Base-by-base conservation (phyloP, 257 asterid genomes). In the Solanum stenotomum region DNA sequence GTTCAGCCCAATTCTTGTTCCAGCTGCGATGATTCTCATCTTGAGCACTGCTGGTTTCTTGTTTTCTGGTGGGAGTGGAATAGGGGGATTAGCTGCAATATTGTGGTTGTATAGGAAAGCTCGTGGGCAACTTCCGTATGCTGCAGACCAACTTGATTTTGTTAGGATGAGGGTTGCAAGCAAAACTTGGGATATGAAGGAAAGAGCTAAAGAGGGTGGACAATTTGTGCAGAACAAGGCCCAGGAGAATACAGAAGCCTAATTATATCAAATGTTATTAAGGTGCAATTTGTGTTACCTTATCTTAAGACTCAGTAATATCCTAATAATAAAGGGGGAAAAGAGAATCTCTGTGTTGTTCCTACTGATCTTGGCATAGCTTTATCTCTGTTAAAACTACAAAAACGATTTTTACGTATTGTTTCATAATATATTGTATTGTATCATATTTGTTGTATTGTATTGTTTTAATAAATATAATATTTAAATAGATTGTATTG, bases 1-100 rank as follows among this genome's bases (percentile, higher is more conserved):
- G 72, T 84, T 86, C 84, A 89, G 92, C 85, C 93, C 93, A 8
- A 42, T 90, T 75, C 88, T 90, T 10, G 88, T 91, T 85, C 91
- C 92, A 1, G 90, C 89, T n/a, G 88, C 52, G 4, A 86, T 52
- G 16, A 85, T 68, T 20, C 25, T 88, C 5, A 18, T 85, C 61
- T 38, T 91, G 85, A 77, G 90, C 87, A 79, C 83, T 20, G 67
- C 83, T 2, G 92, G 91, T 22, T 92, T 92, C 82, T 85, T 92
- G 87, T 88, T 88, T 81, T 86, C 92, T 9, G 92, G 93, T 18
- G 88, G 88, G 33, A 91, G 85, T 74, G 88, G 85, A 2, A 75
- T 87, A 85, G 92, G 85, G 37, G 92, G 90, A 4, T 8, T 91
- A 87, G 90, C 85, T 38, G 91, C 88, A 5, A 25, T 82, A 52